Evolutionary conservation across 1,139 yeast genomes (phyloP), one percentile per base, ranked within the genome.

Genomic region (Hemisphaericaspora xylanilytica): DNA sequence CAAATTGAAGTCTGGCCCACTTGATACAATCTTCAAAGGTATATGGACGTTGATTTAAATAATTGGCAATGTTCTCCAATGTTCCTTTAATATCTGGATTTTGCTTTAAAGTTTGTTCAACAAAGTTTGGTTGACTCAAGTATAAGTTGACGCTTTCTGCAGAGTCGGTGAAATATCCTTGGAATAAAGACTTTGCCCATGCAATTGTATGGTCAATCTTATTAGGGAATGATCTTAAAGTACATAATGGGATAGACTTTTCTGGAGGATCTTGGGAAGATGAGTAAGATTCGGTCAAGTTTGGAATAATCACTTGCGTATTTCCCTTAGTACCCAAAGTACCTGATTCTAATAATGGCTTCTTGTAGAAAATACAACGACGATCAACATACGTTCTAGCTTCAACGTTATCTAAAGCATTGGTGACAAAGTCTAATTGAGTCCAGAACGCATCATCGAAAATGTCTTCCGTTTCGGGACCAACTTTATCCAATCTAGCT

Each of bases 261-360:
- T 92, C 99, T 35, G 99, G 98, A 30, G 99, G 98, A 66, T 92
- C 99, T 62, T 89, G 95, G 16, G 96, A 86, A 3, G 97, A 86
- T 5, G 97, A 86, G 63, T 92, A 92, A 5, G 95, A 85, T 66
- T 92, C 99, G 4, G 98, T 92, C 59, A 92, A 63, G 59, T 80
- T 78, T 45, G 99, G 99, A 56, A 89, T 80, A 40, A 92, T 85
- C 33, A 94, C 97, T 70, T 92, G 99, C 18, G 96, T 92, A 59
- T 92, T 92, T 63, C 98, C 98, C 68, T 94, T 92, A 21, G 98
- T 92, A 50, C 99, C 99, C 53, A 92, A 76, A 33, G 99, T 92
- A 47, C 99, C 99, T 11, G 96, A 85, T 67, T 92, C 99, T 49
- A 92, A 75, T 52, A 92, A 75, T 22, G 98, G 89, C 65, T 90